Conservation (phyloP, 306 rosid species). For the Luffa aegyptiaca region DNA sequence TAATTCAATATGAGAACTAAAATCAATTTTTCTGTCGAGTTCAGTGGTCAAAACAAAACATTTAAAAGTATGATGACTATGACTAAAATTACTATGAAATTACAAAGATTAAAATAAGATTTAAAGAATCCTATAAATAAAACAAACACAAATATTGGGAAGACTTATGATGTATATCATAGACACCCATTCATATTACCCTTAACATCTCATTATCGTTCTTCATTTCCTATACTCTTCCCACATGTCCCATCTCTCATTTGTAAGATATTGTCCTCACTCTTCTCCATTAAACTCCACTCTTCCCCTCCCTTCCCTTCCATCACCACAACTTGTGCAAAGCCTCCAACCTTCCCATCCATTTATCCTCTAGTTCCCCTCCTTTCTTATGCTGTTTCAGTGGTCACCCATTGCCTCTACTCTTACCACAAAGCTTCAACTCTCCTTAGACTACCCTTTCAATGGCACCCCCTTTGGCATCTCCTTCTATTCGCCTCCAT, state of each 20-base stretch:
- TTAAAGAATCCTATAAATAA: neutral
- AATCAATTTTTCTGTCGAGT: neutral
- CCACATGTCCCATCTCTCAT: conserved; percentile 9
- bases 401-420: conserved; percentile 40
- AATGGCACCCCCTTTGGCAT: neutral
- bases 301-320: neutral
- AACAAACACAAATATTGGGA: neutral
- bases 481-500: conserved; percentile 9
- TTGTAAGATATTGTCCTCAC: neutral
- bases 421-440: conserved; percentile 21
- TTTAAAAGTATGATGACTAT: neutral
- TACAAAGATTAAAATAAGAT: neutral
- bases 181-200: conserved; percentile 18
- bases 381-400: conserved; percentile 13
- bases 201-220: conserved; percentile 7
- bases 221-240: conserved; percentile 28
- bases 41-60: neutral
- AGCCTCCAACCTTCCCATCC: neutral
- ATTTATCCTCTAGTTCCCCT: neutral
- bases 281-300: neutral
- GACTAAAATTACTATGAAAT: neutral
- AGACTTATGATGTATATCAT: conserved; percentile 11
- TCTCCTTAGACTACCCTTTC: conserved; percentile 29
- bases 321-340: neutral
- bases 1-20: neutral